phyloP scores from a whole-genome alignment of 129 eudicot species.

The Rutidosis leptorrhynchoides region DNA sequence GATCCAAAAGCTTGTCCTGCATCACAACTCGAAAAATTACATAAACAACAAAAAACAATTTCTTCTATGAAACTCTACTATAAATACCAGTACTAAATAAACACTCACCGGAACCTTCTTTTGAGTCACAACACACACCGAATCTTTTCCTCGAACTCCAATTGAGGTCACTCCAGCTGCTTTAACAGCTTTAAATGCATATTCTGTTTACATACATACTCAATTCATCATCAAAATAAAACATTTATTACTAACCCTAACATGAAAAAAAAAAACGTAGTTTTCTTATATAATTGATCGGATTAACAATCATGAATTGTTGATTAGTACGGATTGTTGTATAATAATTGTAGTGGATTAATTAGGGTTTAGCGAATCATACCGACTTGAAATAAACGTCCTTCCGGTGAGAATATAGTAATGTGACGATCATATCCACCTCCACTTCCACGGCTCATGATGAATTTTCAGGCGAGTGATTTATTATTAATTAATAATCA shows the following conservation, averaged over 20 bases:
- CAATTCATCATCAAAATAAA: slow-evolving; percentile 10
- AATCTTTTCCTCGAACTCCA: slow-evolving; percentile 90
- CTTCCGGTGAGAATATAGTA: slow-evolving; percentile 95
- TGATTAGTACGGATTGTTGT: background rate
- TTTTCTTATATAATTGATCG: background rate
- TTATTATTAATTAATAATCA: background rate
- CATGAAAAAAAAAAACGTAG: background rate
- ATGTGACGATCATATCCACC: slow-evolving; percentile 98
- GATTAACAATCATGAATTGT: background rate
- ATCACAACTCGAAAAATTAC: background rate
- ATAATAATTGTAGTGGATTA: background rate
- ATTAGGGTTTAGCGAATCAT: slow-evolving; percentile 25
- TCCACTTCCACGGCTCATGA: slow-evolving; percentile 92
- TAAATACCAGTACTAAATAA: background rate
- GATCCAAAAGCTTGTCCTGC: slow-evolving; percentile 97
- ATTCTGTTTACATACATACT: slow-evolving; percentile 47
- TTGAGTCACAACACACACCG: slow-evolving; percentile 94
- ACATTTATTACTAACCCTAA: slow-evolving; percentile 17
- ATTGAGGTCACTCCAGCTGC: slow-evolving; percentile 89
- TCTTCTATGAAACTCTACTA: background rate
- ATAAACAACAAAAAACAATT: background rate
- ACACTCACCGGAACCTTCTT: slow-evolving; percentile 91
- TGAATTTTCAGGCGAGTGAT: slow-evolving; percentile 2
- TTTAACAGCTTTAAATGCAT: slow-evolving; percentile 94
- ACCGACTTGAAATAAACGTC: slow-evolving; percentile 99